Evolutionary conservation across 768 basidiomycete genomes (phyloP).

Genomic region (Amanita muscaria): DNA sequence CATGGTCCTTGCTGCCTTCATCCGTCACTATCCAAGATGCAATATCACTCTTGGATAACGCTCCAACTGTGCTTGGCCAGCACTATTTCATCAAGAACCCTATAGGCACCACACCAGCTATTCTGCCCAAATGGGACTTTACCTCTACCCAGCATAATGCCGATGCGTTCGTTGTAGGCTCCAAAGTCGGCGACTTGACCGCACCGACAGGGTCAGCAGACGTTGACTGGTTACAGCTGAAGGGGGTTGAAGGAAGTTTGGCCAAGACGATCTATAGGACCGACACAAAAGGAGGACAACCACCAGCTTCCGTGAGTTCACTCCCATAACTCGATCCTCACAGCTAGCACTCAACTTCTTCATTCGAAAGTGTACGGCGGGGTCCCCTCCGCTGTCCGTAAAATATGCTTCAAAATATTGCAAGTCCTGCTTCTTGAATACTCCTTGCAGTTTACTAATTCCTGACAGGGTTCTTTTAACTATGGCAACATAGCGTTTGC

Average conservation of each 20-base stretch:
- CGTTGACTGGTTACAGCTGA: conserved; percentile 49
- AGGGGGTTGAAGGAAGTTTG: conserved; percentile 35
- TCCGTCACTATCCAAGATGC: neutral
- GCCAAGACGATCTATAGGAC: conserved; percentile 44
- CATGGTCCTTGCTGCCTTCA: neutral
- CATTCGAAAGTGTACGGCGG: conserved; percentile 27
- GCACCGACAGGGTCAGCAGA: conserved; percentile 34
- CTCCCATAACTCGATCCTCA: neutral
- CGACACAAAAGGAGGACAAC: conserved; percentile 44
- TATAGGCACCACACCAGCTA: conserved; percentile 24
- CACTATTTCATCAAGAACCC: conserved; percentile 52
- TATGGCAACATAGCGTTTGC: too few species aligned
- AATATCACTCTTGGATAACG: neutral
- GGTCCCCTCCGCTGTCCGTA: conserved; percentile 33
- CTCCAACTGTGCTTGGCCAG: conserved; percentile 23
- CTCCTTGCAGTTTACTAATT: too few species aligned
- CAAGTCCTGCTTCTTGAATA: conserved; percentile 13
- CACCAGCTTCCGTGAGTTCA: conserved; percentile 37
- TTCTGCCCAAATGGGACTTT: conserved; percentile 51
- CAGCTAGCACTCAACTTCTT: neutral
- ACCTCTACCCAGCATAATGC: conserved; percentile 32
- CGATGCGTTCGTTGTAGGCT: conserved; percentile 38
- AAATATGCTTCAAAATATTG: conserved; percentile 48
- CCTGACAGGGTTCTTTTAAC: too few species aligned
- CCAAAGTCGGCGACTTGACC: conserved; percentile 30